Evolutionary conservation across 345 rosid species (phyloP).

Genomic region (Aquilaria sinensis): DNA sequence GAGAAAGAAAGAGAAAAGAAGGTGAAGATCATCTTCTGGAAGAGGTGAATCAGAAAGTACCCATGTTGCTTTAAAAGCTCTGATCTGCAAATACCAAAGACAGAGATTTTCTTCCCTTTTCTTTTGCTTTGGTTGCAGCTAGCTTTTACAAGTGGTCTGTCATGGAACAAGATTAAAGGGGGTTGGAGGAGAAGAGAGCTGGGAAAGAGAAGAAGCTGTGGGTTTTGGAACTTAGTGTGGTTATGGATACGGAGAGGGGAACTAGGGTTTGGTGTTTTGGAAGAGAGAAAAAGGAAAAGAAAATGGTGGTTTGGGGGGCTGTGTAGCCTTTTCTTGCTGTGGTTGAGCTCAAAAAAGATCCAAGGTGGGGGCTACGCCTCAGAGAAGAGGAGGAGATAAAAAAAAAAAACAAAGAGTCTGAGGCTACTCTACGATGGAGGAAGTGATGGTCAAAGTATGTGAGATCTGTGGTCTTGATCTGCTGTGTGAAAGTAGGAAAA

Average conservation of each 20-base stretch:
- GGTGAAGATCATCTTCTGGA: constrained; percentile 18
- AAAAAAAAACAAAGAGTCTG: not conserved
- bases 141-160: too few species aligned
- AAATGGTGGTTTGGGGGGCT: constrained; percentile 5
- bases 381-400: constrained; percentile 7
- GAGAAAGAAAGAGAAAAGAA: constrained; percentile 6
- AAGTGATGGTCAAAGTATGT: constrained; percentile 19
- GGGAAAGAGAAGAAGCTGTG: constrained; percentile 2
- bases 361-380: constrained; percentile 13
- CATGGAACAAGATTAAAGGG: too few species aligned
- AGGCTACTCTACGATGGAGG: too few species aligned
- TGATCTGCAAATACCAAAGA: constrained; percentile 25
- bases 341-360: constrained; percentile 21
- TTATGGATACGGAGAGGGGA: not conserved
- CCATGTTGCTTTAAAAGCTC: constrained; percentile 29
- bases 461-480: constrained; percentile 23
- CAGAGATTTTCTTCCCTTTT: constrained; percentile 16
- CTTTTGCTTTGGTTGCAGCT: constrained; percentile 7
- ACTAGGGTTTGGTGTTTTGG: constrained; percentile 21
- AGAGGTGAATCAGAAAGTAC: constrained; percentile 25
- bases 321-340: constrained; percentile 15
- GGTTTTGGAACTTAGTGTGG: constrained; percentile 10
- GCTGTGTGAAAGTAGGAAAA: constrained; percentile 23
- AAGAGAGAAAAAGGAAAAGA: constrained; percentile 1
- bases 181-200: not conserved